These are phyloP conservation scores for Cyanodermella asteris DNA, from an alignment of 2,329 filamentous ascomycete genomes.

Conservation along the genomic window DNA sequence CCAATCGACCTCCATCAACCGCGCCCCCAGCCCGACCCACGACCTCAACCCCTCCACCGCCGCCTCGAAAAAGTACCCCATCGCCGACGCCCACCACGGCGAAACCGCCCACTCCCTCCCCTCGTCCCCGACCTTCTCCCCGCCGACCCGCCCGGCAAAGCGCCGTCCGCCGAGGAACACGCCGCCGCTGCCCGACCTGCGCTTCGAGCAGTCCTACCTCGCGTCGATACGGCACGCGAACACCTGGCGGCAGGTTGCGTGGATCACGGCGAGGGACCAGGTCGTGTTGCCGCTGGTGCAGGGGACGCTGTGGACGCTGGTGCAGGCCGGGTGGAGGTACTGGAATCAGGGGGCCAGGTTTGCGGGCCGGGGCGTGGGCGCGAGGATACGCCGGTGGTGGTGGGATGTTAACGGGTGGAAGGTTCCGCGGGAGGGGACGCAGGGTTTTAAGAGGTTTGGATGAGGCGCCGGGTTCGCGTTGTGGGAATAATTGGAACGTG, in stretches of 20 bases:
- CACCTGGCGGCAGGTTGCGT: conserved; percentile 54
- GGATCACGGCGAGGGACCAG: conserved; percentile 79
- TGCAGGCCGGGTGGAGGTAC: conserved; percentile 67
- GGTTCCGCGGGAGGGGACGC: conserved; percentile 26
- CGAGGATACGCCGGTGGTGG: conserved; percentile 74
- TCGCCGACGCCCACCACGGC: conserved; percentile 22
- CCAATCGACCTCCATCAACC: conserved; percentile 60
- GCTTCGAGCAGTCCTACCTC: conserved; percentile 96
- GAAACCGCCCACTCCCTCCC: conserved; percentile 22
- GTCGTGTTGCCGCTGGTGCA: conserved; percentile 71
- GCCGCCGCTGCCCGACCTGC: conserved; percentile 56
- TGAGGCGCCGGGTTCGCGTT: conserved; percentile 20
- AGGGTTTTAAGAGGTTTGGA: too few species aligned
- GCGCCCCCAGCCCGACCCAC: conserved; percentile 44
- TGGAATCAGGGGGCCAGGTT: conserved; percentile 68
- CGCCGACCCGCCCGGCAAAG: conserved; percentile 15
- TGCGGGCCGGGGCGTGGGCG: conserved; percentile 55
- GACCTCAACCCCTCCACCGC: conserved; percentile 66
- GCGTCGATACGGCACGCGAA: conserved; percentile 66
- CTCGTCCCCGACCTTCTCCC: too few species aligned
- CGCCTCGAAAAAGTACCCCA: conserved; percentile 42
- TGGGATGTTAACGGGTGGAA: conserved; percentile 84
- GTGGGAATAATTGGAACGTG: conserved; percentile 11
- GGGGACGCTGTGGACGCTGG: conserved; percentile 71
- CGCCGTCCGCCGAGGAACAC: conserved; percentile 31